These are phyloP conservation scores for Angophora floribunda DNA, from an alignment of 345 rosid genomes.

Conservation along the genomic window DNA sequence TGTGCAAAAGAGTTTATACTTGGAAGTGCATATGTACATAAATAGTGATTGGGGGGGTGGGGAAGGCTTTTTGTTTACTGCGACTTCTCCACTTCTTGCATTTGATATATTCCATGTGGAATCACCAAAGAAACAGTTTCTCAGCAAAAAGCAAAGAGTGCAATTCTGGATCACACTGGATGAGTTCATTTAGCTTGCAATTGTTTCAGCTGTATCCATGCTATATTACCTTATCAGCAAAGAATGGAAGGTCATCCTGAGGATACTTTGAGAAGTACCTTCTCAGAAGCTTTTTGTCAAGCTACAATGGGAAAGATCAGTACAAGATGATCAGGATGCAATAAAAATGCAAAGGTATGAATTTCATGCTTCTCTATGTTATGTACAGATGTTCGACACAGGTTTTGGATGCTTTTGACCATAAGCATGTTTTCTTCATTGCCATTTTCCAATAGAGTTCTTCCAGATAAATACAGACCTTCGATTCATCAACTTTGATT, in stretches of 20 bases:
- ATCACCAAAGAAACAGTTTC: background rate
- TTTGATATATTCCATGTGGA: background rate
- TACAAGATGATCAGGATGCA: background rate
- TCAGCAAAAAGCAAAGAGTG: background rate
- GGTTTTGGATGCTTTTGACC: background rate
- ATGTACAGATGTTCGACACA: background rate
- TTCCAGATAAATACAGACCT: slow-evolving; percentile 21
- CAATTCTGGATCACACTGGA: background rate
- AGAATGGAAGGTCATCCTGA: slow-evolving; percentile 51
- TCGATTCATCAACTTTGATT: slow-evolving; percentile 51
- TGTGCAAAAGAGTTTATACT: background rate
- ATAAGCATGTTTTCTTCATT: background rate
- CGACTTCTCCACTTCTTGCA: background rate
- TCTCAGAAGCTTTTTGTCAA: slow-evolving; percentile 48
- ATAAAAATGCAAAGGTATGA: background rate
- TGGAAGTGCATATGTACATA: background rate
- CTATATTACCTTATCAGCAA: slow-evolving; percentile 51
- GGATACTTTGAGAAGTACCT: slow-evolving; percentile 50
- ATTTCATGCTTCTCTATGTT: background rate
- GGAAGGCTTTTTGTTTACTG: background rate
- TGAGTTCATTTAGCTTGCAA: background rate
- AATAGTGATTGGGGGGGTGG: background rate
- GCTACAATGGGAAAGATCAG: slow-evolving; percentile 26
- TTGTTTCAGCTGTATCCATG: background rate
- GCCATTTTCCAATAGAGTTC: background rate